Evolutionary conservation across 1,284 basidiomycete genomes (phyloP), one percentile per base, ranked within the genome.

Genomic region (Agroathelia rolfsii): DNA sequence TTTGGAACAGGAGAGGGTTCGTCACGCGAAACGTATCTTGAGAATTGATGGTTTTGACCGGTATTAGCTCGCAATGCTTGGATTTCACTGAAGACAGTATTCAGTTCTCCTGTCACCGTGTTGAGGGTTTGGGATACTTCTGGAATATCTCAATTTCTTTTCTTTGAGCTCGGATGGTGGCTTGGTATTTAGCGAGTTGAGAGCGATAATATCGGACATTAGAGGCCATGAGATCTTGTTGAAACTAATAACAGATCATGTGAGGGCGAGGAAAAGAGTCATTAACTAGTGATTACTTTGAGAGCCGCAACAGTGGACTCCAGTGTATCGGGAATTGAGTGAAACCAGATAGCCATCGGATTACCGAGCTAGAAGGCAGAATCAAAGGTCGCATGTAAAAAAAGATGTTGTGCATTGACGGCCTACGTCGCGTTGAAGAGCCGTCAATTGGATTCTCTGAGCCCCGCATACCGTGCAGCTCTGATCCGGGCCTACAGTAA

Each of bases 321-420:
- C 18, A 85, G 54, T 3, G 69, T 56, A 36, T 62, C 56, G 8
- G 80, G 70, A 8, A 80, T 52, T 22, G 72, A 68, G 9, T 62
- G 61, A 56, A 87, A 87, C 82, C 82, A 86, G 15, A 77, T 67
- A 4, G 76, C 70, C 75, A 87, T 80, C 1, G 82, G 81, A 3
- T 66, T 55, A 6, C 81, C 78, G 67, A 86, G 67, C 83, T 86
- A 43, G 15, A 27, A 15, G 24, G 21, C 36, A 29, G 24, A 24
- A 33, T 25, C 22, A 19, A 25, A 33, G 32, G 28, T 26, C 25
- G 23, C 13, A 15, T 28, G 13, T 9, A 22, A 33, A 37, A 18
- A 11, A 18, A 15, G 33, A 26, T 23, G 16, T 20, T 28, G 27
- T 14, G 9, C 22, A 37, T 29, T 33, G 23, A 22, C 18, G 15